Base-by-base conservation (phyloP, 169 alveolate genomes). In the Cryptosporidium viatorum region DNA sequence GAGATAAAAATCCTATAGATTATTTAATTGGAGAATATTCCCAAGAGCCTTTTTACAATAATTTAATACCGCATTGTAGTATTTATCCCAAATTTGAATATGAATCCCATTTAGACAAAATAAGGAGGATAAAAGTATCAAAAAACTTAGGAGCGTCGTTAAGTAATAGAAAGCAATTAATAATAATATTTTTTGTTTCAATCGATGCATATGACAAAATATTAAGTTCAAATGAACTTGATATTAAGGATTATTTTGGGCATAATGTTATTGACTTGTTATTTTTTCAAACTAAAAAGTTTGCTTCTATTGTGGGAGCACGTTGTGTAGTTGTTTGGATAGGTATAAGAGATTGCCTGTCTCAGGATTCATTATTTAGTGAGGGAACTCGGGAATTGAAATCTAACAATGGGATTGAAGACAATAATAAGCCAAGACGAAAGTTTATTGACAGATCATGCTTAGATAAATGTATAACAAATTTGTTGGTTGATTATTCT, bases 281-380 rank as follows among this genome's bases (percentile, higher is more conserved):
- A 45, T 80, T 43, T 80, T 21, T 41, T 45, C 80, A 80, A 41
- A 51, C 65, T 18, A 58, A 59, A 31, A 59, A 65, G 48, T 37
- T 31, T 21, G 23, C 35, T 43, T 80, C 74, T 26, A n/a, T 14
- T 59, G 55, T 21, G 48, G 35, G 41, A 8, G 23, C 89, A 18
- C 37, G 89, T 3, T 80, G 89, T 43, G 41, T 80, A 29, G 89
- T 80, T 62, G 41, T 80, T 14, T 80, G 89, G 89, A 62, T 80
- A 23, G 89, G 89, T 29, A 80, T 41, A 37, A 80, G 89, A 80
- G 89, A 80, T 65, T 65, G 55, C 31, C 62, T 80, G 45, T 80
- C 89, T 37, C 89, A 80, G 59, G 89, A 80, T 18, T 59, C 75
- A 45, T 43, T 80, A 5, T 62, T 80, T 9, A 23, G 41, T 18